Conservation (phyloP, 352 stramenopile species). For the Elongisporangium senticosum region DNA sequence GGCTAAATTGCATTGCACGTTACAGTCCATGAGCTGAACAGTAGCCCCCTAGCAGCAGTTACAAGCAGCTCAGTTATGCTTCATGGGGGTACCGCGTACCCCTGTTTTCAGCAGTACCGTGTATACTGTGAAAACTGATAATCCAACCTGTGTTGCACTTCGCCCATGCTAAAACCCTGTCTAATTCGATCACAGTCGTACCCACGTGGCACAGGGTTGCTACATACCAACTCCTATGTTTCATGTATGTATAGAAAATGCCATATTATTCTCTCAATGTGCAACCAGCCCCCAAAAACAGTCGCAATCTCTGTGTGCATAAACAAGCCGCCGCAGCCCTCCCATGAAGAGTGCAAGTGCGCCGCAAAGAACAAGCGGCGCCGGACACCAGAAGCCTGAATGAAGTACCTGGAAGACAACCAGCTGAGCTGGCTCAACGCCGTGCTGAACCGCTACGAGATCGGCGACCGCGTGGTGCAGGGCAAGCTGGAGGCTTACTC, state of each 20-base stretch:
- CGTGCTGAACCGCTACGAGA: constrained; percentile 77
- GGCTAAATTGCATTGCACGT: neutral
- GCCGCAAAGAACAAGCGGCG: neutral
- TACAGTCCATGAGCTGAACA: neutral
- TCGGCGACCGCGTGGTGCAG: constrained; percentile 83
- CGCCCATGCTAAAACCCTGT: neutral
- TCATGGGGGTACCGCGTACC: neutral
- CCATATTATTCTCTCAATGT: neutral
- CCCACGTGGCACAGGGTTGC: neutral
- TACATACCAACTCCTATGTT: neutral
- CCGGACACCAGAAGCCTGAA: constrained; percentile 16
- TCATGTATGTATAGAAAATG: neutral
- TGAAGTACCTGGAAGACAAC: constrained; percentile 93
- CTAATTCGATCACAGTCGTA: neutral
- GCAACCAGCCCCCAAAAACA: neutral
- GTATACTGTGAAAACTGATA: neutral
- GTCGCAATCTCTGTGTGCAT: neutral
- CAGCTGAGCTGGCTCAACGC: constrained; percentile 88
- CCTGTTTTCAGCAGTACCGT: neutral
- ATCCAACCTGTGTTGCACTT: neutral
- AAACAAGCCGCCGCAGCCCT: neutral
- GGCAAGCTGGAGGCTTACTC: constrained; percentile 90
- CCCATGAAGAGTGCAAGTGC: neutral
- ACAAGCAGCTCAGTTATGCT: neutral
- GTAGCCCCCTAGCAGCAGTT: neutral